Evolutionary conservation across 352 stramenopile species (phyloP).

Genomic region (Phytophthora megakarya): DNA sequence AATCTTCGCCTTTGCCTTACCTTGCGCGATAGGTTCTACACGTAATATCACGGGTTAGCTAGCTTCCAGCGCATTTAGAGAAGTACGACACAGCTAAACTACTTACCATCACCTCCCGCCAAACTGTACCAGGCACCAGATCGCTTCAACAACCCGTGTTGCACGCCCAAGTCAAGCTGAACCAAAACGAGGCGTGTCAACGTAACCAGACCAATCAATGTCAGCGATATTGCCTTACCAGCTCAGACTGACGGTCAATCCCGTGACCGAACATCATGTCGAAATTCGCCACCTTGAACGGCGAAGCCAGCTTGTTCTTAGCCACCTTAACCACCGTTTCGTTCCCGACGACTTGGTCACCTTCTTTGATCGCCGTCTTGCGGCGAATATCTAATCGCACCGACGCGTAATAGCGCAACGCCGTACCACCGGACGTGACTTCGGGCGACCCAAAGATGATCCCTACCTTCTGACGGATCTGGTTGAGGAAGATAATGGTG

Average conservation of each 20-base stretch:
- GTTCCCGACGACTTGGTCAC: slow-evolving; percentile 94
- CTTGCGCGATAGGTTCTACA: slow-evolving; percentile 83
- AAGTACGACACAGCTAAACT: not conserved
- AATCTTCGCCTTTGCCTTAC: slow-evolving; percentile 82
- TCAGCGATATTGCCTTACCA: slow-evolving; percentile 43
- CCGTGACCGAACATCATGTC: slow-evolving; percentile 98
- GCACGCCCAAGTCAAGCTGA: slow-evolving; percentile 77
- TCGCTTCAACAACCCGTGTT: slow-evolving; percentile 76
- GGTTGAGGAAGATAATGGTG: slow-evolving; percentile 98
- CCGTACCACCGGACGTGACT: slow-evolving; percentile 93
- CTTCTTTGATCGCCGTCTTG: slow-evolving; percentile 92
- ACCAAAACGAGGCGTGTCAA: not conserved
- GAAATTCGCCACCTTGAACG: slow-evolving; percentile 95
- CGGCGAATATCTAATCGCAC: slow-evolving; percentile 96
- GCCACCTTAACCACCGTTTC: slow-evolving; percentile 98
- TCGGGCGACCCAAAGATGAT: slow-evolving; percentile 98
- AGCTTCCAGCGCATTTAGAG: not conserved
- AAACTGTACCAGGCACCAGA: slow-evolving; percentile 84
- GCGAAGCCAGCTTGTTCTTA: slow-evolving; percentile 98
- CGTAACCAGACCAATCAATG: not conserved
- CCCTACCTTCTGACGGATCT: slow-evolving; percentile 97
- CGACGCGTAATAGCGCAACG: slow-evolving; percentile 86
- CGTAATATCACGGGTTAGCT: not conserved
- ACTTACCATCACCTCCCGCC: slow-evolving; percentile 60
- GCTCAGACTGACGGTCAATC: slow-evolving; percentile 91